These are phyloP conservation scores for Arabidopsis lyrata DNA, from an alignment of 441 rosid species.

Conservation along the genomic window DNA sequence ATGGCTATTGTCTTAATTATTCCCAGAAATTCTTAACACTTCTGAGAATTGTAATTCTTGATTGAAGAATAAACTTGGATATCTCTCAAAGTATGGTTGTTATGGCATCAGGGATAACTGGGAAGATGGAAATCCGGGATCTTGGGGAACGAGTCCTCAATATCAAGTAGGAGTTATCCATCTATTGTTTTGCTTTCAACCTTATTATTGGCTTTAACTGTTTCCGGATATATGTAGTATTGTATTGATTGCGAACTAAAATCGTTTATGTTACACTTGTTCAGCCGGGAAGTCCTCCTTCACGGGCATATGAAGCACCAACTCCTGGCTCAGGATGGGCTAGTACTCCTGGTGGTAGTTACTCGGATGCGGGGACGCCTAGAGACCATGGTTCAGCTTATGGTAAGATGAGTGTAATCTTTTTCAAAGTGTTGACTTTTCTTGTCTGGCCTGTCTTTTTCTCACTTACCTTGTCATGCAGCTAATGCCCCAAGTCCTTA, in stretches of 20 bases:
- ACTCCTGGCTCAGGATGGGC: conserved; percentile 99
- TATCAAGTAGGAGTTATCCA: conserved; percentile 68
- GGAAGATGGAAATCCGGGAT: conserved; percentile 95
- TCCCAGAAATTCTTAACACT: not conserved
- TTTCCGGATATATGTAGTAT: conserved; percentile 7
- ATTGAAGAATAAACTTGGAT: not conserved
- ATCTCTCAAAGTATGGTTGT: conserved; percentile 28
- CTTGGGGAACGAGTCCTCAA: conserved; percentile 97
- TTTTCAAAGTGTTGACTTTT: conserved; percentile 12
- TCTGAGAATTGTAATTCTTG: conserved; percentile 17
- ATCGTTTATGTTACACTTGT: conserved; percentile 12
- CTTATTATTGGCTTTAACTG: not conserved
- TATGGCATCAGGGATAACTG: conserved; percentile 73
- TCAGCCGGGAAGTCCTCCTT: conserved; percentile 96
- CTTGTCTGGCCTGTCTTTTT: conserved; percentile 14
- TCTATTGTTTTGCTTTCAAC: conserved; percentile 10
- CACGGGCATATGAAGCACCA: conserved; percentile 92
- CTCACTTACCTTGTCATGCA: conserved; percentile 49
- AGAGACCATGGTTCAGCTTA: conserved; percentile 81
- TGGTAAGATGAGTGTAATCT: conserved; percentile 51
- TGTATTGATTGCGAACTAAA: conserved; percentile 6
- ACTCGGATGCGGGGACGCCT: conserved; percentile 96
- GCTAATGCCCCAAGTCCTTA: conserved; percentile 94
- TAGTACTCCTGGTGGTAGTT: conserved; percentile 88
- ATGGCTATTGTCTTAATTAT: not conserved